Evolutionary conservation across 495 filamentous ascomycete species (phyloP).

Genomic region (Hypoxylon intermedium): DNA sequence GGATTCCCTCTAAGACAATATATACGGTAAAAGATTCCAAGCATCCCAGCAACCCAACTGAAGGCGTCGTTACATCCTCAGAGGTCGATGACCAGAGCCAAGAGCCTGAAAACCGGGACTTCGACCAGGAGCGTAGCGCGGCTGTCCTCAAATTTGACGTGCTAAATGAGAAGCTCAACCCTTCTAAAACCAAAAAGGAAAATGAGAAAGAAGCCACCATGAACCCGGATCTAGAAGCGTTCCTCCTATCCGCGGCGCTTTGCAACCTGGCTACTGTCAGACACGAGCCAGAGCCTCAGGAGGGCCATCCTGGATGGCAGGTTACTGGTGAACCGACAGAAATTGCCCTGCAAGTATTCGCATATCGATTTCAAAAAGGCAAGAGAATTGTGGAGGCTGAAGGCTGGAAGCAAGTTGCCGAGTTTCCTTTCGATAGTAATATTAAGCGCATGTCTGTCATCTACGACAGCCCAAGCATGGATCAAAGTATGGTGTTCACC

Average conservation of each 20-base stretch:
- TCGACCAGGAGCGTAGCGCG: slow-evolving; percentile 59
- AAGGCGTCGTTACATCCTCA: slow-evolving; percentile 59
- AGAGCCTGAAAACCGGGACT: slow-evolving; percentile 51
- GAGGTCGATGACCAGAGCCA: slow-evolving; percentile 27
- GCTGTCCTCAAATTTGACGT: slow-evolving; percentile 63
- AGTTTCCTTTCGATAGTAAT: slow-evolving; percentile 81
- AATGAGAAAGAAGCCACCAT: slow-evolving; percentile 42
- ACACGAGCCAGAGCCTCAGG: slow-evolving; percentile 52
- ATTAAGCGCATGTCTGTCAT: slow-evolving; percentile 88
- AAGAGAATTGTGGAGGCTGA: slow-evolving; percentile 58
- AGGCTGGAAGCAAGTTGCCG: slow-evolving; percentile 70
- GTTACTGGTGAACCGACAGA: slow-evolving; percentile 84
- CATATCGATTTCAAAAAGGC: slow-evolving; percentile 70
- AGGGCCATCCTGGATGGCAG: slow-evolving; percentile 61
- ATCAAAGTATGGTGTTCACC: slow-evolving; percentile 67
- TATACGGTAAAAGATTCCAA: slow-evolving; percentile 66
- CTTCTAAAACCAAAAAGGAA: slow-evolving; percentile 32
- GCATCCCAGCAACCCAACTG: slow-evolving; percentile 65
- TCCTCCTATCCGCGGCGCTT: slow-evolving; percentile 74
- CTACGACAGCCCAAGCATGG: slow-evolving; percentile 54
- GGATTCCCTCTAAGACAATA: slow-evolving; percentile 69
- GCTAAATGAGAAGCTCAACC: slow-evolving; percentile 53
- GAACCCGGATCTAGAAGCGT: slow-evolving; percentile 63
- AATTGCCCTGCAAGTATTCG: slow-evolving; percentile 81
- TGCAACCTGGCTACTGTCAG: slow-evolving; percentile 80